These are phyloP conservation scores for Colletotrichum sidae DNA, from an alignment of 2,329 filamentous ascomycete genomes.

Conservation along the genomic window DNA sequence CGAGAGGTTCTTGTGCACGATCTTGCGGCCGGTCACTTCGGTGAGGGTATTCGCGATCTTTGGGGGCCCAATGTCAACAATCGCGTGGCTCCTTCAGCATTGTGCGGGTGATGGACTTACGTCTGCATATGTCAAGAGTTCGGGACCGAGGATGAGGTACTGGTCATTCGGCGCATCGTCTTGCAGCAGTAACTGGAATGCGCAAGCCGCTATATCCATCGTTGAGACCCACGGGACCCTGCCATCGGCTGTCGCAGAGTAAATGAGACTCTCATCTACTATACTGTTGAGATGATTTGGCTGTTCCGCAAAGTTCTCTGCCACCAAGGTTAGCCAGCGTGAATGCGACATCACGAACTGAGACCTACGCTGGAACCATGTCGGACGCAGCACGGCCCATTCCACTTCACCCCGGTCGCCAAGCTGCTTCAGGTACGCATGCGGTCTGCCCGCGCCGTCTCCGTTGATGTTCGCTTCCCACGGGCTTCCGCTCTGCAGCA, in stretches of 20 bases:
- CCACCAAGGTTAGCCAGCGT: background rate
- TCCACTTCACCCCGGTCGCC: constrained; percentile 49
- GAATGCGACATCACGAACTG: constrained; percentile 1
- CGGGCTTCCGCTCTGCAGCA: constrained; percentile 54
- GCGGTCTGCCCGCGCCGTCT: constrained; percentile 49
- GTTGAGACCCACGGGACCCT: constrained; percentile 59
- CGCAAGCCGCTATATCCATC: constrained; percentile 59
- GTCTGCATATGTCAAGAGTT: constrained; percentile 50
- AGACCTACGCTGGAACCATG: constrained; percentile 60
- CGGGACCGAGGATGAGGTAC: constrained; percentile 50
- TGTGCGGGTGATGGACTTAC: constrained; percentile 37
- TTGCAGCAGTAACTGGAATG: constrained; percentile 52
- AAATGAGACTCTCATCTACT: constrained; percentile 52
- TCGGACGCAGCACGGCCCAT: constrained; percentile 57
- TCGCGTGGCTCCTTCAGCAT: background rate
- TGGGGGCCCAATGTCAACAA: background rate
- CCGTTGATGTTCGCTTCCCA: constrained; percentile 48
- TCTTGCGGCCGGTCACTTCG: constrained; percentile 45
- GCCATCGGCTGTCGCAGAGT: constrained; percentile 56
- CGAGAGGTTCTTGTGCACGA: constrained; percentile 49
- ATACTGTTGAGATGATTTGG: constrained; percentile 44
- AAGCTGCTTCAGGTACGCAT: constrained; percentile 52
- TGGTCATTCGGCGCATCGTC: constrained; percentile 54
- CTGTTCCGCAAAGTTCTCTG: constrained; percentile 58
- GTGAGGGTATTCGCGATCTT: constrained; percentile 48